Percentiles rank a stretch among this genome's conserved stretches.
Evolutionary conservation across 495 filamentous ascomycete species (phyloP).

Genomic region (Podospora conica): DNA sequence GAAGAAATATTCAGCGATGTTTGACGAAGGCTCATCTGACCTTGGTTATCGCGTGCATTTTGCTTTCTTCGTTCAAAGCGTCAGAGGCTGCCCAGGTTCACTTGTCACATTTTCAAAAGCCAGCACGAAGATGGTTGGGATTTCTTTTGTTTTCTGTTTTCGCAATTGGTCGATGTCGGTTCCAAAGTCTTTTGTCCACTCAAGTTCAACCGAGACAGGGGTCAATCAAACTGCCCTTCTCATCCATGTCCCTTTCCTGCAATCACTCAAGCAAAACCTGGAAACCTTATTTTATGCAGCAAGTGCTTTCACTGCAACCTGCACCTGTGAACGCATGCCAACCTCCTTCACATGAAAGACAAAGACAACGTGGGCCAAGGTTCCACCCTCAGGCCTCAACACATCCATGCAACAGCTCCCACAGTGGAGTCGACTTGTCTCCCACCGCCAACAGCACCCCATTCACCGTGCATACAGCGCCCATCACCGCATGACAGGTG

Average conservation of each 20-base stretch:
- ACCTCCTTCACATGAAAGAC: neutral
- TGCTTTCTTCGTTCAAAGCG: neutral
- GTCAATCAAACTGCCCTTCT: too few species aligned
- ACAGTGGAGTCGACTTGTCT: neutral
- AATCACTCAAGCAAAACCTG: too few species aligned
- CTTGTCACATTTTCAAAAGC: neutral
- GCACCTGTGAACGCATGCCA: neutral
- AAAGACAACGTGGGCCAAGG: neutral
- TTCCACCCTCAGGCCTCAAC: neutral
- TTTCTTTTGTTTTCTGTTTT: neutral
- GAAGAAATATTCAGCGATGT: neutral
- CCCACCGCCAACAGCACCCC: neutral
- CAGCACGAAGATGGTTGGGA: neutral
- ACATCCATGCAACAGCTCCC: neutral
- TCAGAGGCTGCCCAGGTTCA: neutral
- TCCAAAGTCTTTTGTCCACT: neutral
- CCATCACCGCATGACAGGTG: neutral
- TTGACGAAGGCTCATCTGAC: neutral
- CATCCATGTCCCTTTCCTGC: too few species aligned
- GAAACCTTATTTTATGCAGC: too few species aligned
- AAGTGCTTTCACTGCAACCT: neutral
- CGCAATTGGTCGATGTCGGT: neutral
- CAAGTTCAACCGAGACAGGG: neutral
- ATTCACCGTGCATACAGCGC: too few species aligned
- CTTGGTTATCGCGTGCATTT: too few species aligned